phyloP scores from a whole-genome alignment of 208 protist species.

The Trypanosoma conorhini region DNA sequence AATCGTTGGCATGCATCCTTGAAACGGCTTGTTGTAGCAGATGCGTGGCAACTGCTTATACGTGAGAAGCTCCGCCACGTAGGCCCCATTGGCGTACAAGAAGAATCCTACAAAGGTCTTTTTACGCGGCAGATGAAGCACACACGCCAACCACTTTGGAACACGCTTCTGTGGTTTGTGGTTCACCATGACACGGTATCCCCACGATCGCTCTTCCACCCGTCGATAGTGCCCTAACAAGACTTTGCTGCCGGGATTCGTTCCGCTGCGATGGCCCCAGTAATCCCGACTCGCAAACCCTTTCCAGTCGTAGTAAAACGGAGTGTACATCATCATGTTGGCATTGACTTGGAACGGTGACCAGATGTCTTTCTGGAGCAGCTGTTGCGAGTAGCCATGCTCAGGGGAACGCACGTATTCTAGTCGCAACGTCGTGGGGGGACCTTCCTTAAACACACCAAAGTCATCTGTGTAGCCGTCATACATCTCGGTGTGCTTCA shows the following conservation, averaged over 20 bases:
- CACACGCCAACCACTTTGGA: slow-evolving; percentile 91
- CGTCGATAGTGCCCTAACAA: slow-evolving; percentile 84
- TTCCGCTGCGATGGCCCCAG: slow-evolving; percentile 89
- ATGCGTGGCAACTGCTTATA: slow-evolving; percentile 94
- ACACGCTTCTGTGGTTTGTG: slow-evolving; percentile 91
- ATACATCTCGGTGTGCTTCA: slow-evolving; percentile 94
- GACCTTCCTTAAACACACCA: slow-evolving; percentile 92
- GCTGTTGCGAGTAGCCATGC: slow-evolving; percentile 80
- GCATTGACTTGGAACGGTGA: slow-evolving; percentile 89
- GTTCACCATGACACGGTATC: slow-evolving; percentile 82
- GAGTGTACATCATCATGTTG: slow-evolving; percentile 88
- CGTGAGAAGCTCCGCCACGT: slow-evolving; percentile 89
- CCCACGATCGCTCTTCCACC: slow-evolving; percentile 77
- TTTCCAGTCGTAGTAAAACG: slow-evolving; percentile 91
- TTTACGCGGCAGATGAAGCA: slow-evolving; percentile 79
- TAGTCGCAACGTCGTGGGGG: slow-evolving; percentile 82
- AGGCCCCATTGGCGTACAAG: slow-evolving; percentile 91
- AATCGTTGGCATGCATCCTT: slow-evolving; percentile 86
- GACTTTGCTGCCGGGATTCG: slow-evolving; percentile 86
- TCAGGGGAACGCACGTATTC: slow-evolving; percentile 91
- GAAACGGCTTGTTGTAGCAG: slow-evolving; percentile 87
- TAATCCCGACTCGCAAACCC: slow-evolving; percentile 88
- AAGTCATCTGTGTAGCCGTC: slow-evolving; percentile 94
- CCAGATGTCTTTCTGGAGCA: slow-evolving; percentile 90
- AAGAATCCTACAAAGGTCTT: slow-evolving; percentile 90